Conservation (phyloP, 352 stramenopile genomes). For the Aphanomyces invadans region DNA sequence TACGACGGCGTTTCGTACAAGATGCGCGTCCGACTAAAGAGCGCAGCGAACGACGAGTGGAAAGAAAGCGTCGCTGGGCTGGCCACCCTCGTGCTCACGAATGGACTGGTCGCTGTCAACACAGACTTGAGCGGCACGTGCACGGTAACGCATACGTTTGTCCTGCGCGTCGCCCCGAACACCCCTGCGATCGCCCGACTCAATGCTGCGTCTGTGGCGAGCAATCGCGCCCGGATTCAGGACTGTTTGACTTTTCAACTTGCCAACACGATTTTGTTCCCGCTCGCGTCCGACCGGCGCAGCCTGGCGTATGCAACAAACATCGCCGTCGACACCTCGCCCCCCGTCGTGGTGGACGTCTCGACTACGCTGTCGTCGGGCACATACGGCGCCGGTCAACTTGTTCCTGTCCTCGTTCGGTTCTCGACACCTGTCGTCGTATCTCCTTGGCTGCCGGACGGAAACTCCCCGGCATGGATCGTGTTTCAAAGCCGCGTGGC, state of each 20-base stretch:
- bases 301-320: constrained; percentile 56
- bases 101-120: constrained; percentile 37
- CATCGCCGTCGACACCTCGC: constrained; percentile 45
- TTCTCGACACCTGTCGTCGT: constrained; percentile 48
- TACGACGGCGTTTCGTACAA: constrained; percentile 64
- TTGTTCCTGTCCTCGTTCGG: constrained; percentile 39
- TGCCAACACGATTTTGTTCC: constrained; percentile 32
- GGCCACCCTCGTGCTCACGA: constrained; percentile 41
- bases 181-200: background rate
- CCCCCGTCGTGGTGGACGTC: constrained; percentile 36
- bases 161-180: constrained; percentile 39
- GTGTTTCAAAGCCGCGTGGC: constrained; percentile 47
- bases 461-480: constrained; percentile 28
- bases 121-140: constrained; percentile 44
- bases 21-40: constrained; percentile 35
- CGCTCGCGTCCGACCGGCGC: constrained; percentile 31
- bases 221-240: constrained; percentile 3
- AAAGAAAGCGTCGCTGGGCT: constrained; percentile 34
- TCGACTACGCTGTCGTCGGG: constrained; percentile 38
- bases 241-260: background rate
- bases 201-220: background rate
- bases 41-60: constrained; percentile 27
- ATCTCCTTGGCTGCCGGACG: background rate
- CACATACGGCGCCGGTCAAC: constrained; percentile 56
- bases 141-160: constrained; percentile 38